Conservation (phyloP, 2,329 filamentous ascomycete genomes). For the Hypoxylon sp. region DNA sequence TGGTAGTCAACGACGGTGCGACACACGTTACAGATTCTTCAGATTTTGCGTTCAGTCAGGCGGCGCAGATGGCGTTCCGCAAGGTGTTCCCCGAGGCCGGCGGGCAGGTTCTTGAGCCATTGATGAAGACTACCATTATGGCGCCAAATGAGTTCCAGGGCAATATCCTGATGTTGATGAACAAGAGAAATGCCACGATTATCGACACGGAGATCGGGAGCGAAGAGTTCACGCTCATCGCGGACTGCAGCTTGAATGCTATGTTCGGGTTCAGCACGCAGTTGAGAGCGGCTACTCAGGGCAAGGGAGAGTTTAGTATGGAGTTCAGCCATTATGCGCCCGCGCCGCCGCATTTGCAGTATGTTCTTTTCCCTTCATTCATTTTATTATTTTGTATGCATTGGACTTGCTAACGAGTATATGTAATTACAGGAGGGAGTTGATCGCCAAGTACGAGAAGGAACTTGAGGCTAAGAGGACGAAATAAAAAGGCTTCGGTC, state of each 20-base stretch:
- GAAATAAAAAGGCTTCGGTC: constrained; percentile 57
- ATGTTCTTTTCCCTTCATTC: constrained; percentile 59
- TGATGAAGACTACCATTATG: constrained; percentile 98
- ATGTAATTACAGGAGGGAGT: constrained; percentile 64
- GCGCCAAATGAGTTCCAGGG: constrained; percentile 98
- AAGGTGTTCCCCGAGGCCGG: constrained; percentile 88
- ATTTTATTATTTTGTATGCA: background rate
- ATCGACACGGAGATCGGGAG: constrained; percentile 94
- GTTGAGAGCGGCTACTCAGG: constrained; percentile 92
- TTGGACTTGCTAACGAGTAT: constrained; percentile 47
- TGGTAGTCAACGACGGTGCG: constrained; percentile 96
- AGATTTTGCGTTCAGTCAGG: constrained; percentile 94
- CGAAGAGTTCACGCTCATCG: constrained; percentile 93
- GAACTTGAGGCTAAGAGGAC: constrained; percentile 71
- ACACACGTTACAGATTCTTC: constrained; percentile 98
- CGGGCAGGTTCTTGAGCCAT: constrained; percentile 89
- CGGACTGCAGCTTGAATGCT: constrained; percentile 92
- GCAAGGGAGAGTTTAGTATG: constrained; percentile 99
- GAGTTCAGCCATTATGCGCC: constrained; percentile 97
- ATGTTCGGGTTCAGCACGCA: constrained; percentile 99
- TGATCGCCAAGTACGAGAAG: constrained; percentile 71
- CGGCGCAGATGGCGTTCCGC: constrained; percentile 95
- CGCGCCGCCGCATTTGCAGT: constrained; percentile 90
- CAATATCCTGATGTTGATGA: constrained; percentile 92
- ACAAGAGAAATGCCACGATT: constrained; percentile 96